Evolutionary conservation across 2,329 filamentous ascomycete genomes (phyloP), one percentile per base, ranked within the genome.

Genomic region (Aspergillus sp.): DNA sequence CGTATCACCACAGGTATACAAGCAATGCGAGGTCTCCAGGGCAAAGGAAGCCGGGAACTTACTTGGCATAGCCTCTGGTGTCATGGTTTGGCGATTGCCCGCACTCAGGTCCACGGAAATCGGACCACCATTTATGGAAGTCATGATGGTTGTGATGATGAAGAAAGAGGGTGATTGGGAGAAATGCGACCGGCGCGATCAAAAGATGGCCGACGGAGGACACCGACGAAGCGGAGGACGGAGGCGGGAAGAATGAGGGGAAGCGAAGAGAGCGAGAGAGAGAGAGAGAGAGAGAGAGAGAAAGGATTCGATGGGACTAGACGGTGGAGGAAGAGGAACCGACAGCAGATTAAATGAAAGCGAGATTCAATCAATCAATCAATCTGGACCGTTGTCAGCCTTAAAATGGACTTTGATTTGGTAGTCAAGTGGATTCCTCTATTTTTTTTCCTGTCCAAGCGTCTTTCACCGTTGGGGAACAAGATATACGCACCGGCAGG

Each of bases 101-200:
- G 57, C 53, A 8, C 59, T 65, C 19, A 67, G 63, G 15, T 73
- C 69, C 62, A 73, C 62, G 3, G 70, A 67, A 60, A 71, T 68
- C 8, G 66, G 67, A 60, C 69, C 69, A 47, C 68, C 69, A 50
- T 64, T 68, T 21, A 67, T 57, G 8, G 66, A 61, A 59, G 70
- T 65, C 71, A 73, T 73, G 55, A 41, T 65, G 49, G 57, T 30
- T 49, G 27, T 39, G 54, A 17, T 21, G 21, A 15, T n/a, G n/a
- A 27, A 21, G 49, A 53, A 58, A 27, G 11, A 52, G 32, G 19
- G 41, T 44, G 10, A 11, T 30, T 21, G 39, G n/a, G 54, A 50
- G 56, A 51, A 53, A 63, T 65, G 64, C 68, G 66, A 69, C 63
- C 64, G 65, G 60, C 57, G 57, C 55, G 57, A 58, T 60, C 50